Base-by-base conservation (phyloP, 768 basidiomycete genomes). In the Mrakia hoshinonis region DNA sequence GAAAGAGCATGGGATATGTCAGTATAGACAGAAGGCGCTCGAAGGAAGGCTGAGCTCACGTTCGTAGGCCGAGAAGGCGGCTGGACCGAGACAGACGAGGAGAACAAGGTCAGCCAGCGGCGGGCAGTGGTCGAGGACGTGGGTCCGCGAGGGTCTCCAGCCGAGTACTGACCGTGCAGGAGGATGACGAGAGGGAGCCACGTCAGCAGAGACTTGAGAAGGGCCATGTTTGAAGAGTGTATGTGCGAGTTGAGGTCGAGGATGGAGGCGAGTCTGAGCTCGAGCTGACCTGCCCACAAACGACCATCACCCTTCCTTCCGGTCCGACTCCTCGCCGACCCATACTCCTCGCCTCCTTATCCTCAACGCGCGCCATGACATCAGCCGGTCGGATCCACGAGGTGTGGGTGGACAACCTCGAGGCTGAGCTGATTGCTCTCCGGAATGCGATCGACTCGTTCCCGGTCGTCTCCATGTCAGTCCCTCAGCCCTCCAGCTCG, bases 361-460 rank as follows among this genome's bases (percentile, higher is more conserved):
- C 13, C 9, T 38, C 49, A 4, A 34, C n/a, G n/a, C n/a, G n/a
- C n/a, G n/a, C 20, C 51, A 72, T 72, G 70, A 48, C 58, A 29
- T 58, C 67, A 39, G 54, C 69, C 18, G 54, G 70, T 34, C 70
- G 75, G 1, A 94, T 94, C 86, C 85, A 88, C 76, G 92, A 99
- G 77, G 95, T 99, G 76, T 99, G 95, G 94, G 86, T 86, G 1
- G 88, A 87, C 47, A 96, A 94, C 81, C 87, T 99, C 74, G 93
- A 97, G 74, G 82, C 84, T 48, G 96, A 98, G 82, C 93, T 99
- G 87, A 86, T 85, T 13, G 87, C 85, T 75, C 88, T 98, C 68
- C 86, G 96, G 66, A 86, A 89, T 62, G 81, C 89, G 72, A 89
- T 98, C 75, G 95, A 96, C 76, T 83, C 85, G 75, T 96, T 92